These are phyloP conservation scores for Dentipellis sp. DNA, from an alignment of 768 basidiomycete species.

Conservation along the genomic window DNA sequence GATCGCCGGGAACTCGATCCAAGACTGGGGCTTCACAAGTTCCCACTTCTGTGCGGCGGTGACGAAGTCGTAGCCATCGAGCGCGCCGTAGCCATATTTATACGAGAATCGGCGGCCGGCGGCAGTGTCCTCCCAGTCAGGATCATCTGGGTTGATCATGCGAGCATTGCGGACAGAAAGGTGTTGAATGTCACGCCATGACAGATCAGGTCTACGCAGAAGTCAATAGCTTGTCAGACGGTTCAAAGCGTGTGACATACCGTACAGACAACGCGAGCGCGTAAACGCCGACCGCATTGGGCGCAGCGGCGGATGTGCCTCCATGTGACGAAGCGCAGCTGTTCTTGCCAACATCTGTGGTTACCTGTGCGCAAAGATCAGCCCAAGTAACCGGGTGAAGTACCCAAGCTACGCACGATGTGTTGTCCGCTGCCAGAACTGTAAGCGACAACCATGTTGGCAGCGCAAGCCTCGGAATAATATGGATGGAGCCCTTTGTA, in stretches of 20 bases:
- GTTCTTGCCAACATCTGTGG: conserved; percentile 86
- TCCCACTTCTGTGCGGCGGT: conserved; percentile 75
- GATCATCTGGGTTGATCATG: conserved; percentile 78
- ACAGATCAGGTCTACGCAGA: conserved; percentile 69
- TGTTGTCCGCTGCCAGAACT: conserved; percentile 90
- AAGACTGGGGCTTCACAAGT: conserved; percentile 89
- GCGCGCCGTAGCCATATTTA: conserved; percentile 91
- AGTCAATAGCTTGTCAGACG: conserved; percentile 4
- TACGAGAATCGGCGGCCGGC: conserved; percentile 66
- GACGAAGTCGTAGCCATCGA: conserved; percentile 79
- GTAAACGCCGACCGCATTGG: conserved; percentile 91
- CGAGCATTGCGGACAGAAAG: conserved; percentile 71
- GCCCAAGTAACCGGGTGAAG: conserved; percentile 8
- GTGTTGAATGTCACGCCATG: conserved; percentile 95
- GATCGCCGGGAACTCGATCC: conserved; percentile 70
- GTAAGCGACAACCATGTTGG: conserved; percentile 94
- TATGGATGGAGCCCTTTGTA: conserved; percentile 90
- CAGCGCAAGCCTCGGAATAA: conserved; percentile 96
- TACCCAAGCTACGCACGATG: conserved; percentile 54
- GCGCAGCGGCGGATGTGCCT: conserved; percentile 96
- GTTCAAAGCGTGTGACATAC: conserved; percentile 30
- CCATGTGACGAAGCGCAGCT: conserved; percentile 79
- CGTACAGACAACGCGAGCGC: conserved; percentile 83
- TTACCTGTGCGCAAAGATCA: conserved; percentile 46
- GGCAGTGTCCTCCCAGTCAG: conserved; percentile 87